Conservation (phyloP, 345 rosid genomes). For the Linum lewisii region DNA sequence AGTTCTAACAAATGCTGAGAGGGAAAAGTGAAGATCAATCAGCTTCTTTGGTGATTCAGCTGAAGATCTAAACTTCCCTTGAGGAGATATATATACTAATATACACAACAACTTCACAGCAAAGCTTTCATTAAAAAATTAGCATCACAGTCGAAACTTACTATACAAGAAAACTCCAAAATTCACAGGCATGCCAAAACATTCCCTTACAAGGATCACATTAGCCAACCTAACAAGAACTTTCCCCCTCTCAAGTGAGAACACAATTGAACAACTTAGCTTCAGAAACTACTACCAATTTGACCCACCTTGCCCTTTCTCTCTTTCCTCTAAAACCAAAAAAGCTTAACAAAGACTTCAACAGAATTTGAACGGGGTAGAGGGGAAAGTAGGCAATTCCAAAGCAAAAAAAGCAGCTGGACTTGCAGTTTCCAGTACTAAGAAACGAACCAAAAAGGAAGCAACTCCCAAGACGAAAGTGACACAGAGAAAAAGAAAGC, state of each 20-base stretch:
- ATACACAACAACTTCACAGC: conserved; percentile 8
- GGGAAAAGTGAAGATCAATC: conserved; percentile 15
- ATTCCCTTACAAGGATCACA: conserved; percentile 16
- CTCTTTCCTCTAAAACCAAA: conserved; percentile 5
- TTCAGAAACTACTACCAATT: conserved; percentile 13
- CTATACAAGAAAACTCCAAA: conserved; percentile 13
- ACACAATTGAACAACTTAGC: background rate
- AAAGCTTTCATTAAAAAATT: conserved; percentile 12
- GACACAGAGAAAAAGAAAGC: conserved; percentile 23
- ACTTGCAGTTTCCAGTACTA: conserved; percentile 15
- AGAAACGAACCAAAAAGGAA: conserved; percentile 18
- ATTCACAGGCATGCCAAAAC: conserved; percentile 1
- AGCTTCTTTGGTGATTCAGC: no score
- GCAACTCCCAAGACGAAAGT: conserved; percentile 18
- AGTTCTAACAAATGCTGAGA: no score
- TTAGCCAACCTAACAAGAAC: background rate
- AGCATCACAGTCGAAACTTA: conserved; percentile 15
- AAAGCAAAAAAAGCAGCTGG: conserved; percentile 20
- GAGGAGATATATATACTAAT: background rate
- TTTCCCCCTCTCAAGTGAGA: background rate
- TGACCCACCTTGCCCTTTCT: conserved; percentile 11
- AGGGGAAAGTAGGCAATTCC: conserved; percentile 20
- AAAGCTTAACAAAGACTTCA: conserved; percentile 18
- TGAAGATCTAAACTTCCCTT: background rate
- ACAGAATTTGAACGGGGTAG: conserved; percentile 11